phyloP scores from a whole-genome alignment of 371 early-diverging fungal genomes.

The Mucor circinelloides region DNA sequence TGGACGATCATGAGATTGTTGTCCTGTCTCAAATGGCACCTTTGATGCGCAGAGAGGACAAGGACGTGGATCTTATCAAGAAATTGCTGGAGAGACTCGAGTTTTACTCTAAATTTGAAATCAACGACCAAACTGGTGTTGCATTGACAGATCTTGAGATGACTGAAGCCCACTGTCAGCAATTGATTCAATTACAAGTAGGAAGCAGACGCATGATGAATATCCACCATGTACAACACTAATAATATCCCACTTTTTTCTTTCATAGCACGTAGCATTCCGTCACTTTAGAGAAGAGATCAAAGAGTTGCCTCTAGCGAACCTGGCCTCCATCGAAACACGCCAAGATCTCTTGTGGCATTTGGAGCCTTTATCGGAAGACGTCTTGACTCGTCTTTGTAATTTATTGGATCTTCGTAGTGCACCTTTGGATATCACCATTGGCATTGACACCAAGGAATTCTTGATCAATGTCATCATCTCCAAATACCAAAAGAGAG shows the following conservation, averaged over 20 bases:
- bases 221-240: neutral
- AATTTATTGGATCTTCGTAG: conserved; percentile 62
- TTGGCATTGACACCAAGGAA: conserved; percentile 34
- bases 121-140: conserved; percentile 82
- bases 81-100: conserved; percentile 66
- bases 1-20: conserved; percentile 82
- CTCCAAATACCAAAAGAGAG: conserved; percentile 60
- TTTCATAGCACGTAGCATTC: conserved; percentile 61
- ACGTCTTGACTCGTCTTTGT: conserved; percentile 58
- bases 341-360: conserved; percentile 57
- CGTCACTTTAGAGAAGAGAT: conserved; percentile 65
- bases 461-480: conserved; percentile 61
- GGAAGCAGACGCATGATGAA: neutral
- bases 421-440: conserved; percentile 22
- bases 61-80: conserved; percentile 55
- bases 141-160: conserved; percentile 71
- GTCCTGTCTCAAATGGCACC: conserved; percentile 60
- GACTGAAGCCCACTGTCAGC: conserved; percentile 60
- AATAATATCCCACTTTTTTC: neutral
- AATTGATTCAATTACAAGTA: conserved; percentile 72
- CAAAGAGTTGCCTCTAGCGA: conserved; percentile 75
- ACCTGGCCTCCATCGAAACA: conserved; percentile 66
- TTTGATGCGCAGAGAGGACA: conserved; percentile 48
- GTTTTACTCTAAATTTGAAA: conserved; percentile 76
- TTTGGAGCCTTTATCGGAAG: conserved; percentile 54